These are phyloP conservation scores for Effrenium voratum DNA, from an alignment of 73 alveolate species.

Conservation along the genomic window DNA sequence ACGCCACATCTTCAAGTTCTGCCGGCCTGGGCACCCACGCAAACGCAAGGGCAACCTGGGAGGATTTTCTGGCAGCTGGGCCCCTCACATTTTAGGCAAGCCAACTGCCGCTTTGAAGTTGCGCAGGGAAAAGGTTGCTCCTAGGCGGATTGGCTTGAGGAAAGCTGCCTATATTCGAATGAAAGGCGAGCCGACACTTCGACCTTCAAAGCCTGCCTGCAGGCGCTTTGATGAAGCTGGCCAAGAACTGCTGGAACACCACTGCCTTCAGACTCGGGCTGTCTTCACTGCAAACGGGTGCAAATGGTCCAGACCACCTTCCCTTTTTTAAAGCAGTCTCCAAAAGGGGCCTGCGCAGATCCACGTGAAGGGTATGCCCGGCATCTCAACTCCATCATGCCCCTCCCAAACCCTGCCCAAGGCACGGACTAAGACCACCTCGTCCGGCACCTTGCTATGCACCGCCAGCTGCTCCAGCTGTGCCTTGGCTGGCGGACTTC, in stretches of 20 bases:
- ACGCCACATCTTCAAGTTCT: slow-evolving; percentile 20
- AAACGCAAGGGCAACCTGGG: background rate
- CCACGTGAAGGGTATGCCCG: too few relatives aligned
- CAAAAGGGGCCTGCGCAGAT: too few relatives aligned
- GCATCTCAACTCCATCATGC: too few relatives aligned
- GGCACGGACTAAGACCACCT: slow-evolving; percentile 28
- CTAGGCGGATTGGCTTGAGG: too few relatives aligned
- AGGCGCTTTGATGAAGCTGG: slow-evolving; percentile 34
- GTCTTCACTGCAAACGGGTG: too few relatives aligned
- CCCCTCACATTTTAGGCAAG: slow-evolving; percentile 22
- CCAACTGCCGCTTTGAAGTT: slow-evolving; percentile 4
- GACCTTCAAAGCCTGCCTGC: background rate
- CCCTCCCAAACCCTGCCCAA: too few relatives aligned
- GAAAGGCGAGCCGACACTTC: background rate
- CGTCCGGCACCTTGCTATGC: slow-evolving; percentile 78
- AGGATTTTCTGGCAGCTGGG: background rate
- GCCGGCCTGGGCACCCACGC: background rate
- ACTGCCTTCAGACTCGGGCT: too few relatives aligned
- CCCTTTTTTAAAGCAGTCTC: too few relatives aligned
- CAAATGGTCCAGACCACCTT: too few relatives aligned
- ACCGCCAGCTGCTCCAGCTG: slow-evolving; percentile 77
- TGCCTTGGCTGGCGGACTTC: background rate
- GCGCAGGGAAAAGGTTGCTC: slow-evolving; percentile 38
- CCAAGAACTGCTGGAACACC: slow-evolving; percentile 53
- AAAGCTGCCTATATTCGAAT: too few relatives aligned